phyloP scores from a whole-genome alignment of 2,329 filamentous ascomycete genomes.

The Ramularia endophylla region DNA sequence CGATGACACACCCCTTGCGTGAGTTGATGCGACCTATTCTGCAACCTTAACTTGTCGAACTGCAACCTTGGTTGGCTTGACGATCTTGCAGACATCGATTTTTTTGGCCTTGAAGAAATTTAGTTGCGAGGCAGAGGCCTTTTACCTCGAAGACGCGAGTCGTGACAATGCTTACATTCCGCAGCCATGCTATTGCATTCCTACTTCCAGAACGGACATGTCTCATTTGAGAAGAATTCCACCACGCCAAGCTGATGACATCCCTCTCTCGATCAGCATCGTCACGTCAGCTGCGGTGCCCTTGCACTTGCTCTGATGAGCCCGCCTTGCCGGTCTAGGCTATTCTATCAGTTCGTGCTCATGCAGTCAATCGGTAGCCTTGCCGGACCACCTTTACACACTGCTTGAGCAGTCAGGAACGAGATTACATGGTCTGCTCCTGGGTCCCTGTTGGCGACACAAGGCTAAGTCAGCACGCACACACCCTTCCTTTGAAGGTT shows the following conservation, averaged over 20 bases:
- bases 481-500: conserved; percentile 20
- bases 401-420: conserved; percentile 23
- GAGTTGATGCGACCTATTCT: conserved; percentile 1
- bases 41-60: not conserved
- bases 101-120: no score
- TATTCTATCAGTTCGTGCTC: conserved; percentile 12
- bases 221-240: conserved; percentile 24
- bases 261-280: conserved; percentile 22
- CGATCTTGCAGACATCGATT: not conserved
- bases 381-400: conserved; percentile 24
- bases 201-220: conserved; percentile 16
- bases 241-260: conserved; percentile 21
- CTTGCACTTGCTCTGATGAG: conserved; percentile 28
- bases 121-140: not conserved
- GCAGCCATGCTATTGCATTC: conserved; percentile 21
- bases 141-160: conserved; percentile 1
- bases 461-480: conserved; percentile 28
- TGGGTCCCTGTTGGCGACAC: conserved; percentile 24
- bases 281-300: conserved; percentile 22
- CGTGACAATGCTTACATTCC: conserved; percentile 26
- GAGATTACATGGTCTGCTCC: conserved; percentile 27
- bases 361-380: conserved; percentile 24
- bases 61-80: conserved; percentile 1
- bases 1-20: conserved; percentile 1
- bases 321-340: conserved; percentile 15